Evolutionary conservation across 2,329 filamentous ascomycete genomes (phyloP).

Genomic region (Xylogone sp.): DNA sequence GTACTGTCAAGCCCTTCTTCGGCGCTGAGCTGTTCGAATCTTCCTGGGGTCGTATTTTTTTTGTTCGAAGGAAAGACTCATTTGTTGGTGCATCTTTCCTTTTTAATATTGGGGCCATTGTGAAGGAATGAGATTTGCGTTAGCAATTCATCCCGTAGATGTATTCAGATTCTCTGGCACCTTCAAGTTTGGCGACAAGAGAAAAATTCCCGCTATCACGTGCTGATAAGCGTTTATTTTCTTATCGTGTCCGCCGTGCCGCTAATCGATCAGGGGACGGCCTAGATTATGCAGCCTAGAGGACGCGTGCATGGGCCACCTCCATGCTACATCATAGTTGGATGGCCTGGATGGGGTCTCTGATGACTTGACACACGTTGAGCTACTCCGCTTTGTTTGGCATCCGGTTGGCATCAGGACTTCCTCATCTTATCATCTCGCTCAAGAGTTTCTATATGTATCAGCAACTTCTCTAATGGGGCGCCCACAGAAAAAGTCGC

Average conservation of each 20-base stretch:
- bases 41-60: conserved; percentile 22
- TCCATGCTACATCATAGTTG: neutral
- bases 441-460: neutral
- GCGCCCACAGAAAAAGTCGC: conserved; percentile 22
- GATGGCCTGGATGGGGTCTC: neutral
- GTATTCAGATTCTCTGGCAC: neutral
- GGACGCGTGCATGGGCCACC: neutral
- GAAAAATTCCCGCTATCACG: neutral
- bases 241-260: too few species aligned
- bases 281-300: too few species aligned
- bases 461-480: conserved; percentile 18
- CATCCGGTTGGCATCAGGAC: neutral
- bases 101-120: conserved; percentile 27
- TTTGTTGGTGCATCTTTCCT: conserved; percentile 28
- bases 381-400: neutral
- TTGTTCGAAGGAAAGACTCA: conserved; percentile 27
- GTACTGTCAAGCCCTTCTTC: conserved; percentile 14
- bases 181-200: neutral
- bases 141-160: neutral
- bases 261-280: too few species aligned
- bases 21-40: conserved; percentile 8
- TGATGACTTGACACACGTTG: neutral
- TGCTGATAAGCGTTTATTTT: neutral
- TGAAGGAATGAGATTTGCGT: neutral
- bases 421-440: neutral